Evolutionary conservation across 495 filamentous ascomycete species (phyloP), one percentile per base, ranked within the genome.

Genomic region (Aspergillus affinis): DNA sequence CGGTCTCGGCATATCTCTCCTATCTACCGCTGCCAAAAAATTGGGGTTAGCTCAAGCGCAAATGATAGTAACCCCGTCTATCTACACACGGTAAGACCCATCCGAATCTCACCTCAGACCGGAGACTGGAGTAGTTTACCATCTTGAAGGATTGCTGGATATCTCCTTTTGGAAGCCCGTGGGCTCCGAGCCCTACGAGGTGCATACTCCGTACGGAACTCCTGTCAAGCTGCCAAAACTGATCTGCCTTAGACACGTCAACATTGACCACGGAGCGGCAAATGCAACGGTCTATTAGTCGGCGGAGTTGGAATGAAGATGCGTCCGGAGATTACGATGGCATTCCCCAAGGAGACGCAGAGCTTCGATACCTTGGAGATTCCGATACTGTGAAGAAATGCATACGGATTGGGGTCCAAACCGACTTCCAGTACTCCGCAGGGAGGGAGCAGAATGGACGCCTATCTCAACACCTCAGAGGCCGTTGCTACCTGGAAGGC

Each of bases 131-230:
- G 26, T 4, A 19, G 4, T 8, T 26, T 26, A n/a, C 48, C 7
- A 9, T 9, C 19, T 50, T 23, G 18, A 26, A 50, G n/a, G 26
- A 50, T 21, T 19, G 18, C 7, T 50, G 1, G 7, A 26, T 50
- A 50, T 50, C 48, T 50, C 48, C 48, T 50, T 50, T 50, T 50
- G 48, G 48, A 50, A 50, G 48, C 48, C 48, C 19, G 19, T 23
- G 48, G 23, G 48, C 48, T 50, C 19, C 48, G 48, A 23, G 18
- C 4, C 7, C 9, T 26, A 50, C 19, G 26, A 26, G 26, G 9
- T 4, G 13, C 6, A 50, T 50, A 27, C 48, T 6, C 18, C 10
- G 15, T 50, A 8, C n/a, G 12, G 20, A 26, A 26, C 17, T 26
- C 20, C 4, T 17, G 26, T 50, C 9, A 13, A 15, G 36, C 1